Base-by-base conservation (phyloP, 73 alveolate genomes). In the Paraurostyla sp. region DNA sequence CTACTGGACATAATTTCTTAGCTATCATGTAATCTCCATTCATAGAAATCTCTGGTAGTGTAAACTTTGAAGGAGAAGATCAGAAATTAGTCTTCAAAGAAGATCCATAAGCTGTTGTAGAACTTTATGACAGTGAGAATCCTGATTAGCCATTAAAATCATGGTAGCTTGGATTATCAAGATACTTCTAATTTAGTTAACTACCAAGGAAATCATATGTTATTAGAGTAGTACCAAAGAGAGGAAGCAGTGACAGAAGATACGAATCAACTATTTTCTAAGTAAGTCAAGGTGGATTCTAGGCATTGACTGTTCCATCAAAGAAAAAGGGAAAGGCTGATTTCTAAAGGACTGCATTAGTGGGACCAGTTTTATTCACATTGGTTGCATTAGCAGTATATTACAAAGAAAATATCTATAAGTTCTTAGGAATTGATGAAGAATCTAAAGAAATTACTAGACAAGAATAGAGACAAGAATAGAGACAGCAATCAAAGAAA, bases 11-110 rank as follows among this genome's bases (percentile, higher is more conserved):
- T 35, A 82, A 92, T 49, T 92, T 92, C 87, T 54, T 92, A 30
- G 95, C 91, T 46, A 81, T 92, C 48, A 75, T 89, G 86, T 81
- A 83, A 71, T 92, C 93, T 16, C 84, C 85, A 81, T 71, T 76
- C 85, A 83, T 92, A 1, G 97, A 92, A 42, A 84, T 92, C 30
- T 81, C 91, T 32, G 89, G 89, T 27, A 51, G 36, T 0, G 76
- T 76, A 15, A 20, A 13, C 11, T 76, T 76, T 30, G 89, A 76
- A 51, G 75, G 89, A 25, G 89, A 46, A 23, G 75, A 58, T 57
- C 22, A 43, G n/a, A 69, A 81, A 58, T 35, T 20, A 20, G 71
- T 65, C 1, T 58, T 58, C 52, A 81, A 56, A 25, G 52, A 54
- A 48, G 60, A 43, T 22, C 83, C 91, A 16, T 18, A 59, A 48